These are phyloP conservation scores for Fusarium solani-melongenae DNA, from an alignment of 2,329 filamentous ascomycete genomes.

Conservation along the genomic window DNA sequence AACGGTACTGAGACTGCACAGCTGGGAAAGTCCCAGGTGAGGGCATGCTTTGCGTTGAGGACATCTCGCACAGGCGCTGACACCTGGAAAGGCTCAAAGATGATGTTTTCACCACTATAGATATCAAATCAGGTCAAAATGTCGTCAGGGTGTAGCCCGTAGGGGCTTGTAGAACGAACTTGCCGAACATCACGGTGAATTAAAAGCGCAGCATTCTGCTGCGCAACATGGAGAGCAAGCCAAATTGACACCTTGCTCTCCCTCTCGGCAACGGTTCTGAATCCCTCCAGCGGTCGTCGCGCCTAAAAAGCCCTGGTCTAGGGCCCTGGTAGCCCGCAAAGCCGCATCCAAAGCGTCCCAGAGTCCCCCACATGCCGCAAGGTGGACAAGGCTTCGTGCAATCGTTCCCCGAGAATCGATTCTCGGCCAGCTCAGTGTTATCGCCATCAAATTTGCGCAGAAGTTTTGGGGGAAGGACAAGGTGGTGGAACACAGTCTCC, in stretches of 20 bases:
- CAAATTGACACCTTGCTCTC: background rate
- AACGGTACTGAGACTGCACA: constrained; percentile 59
- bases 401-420: constrained; percentile 15
- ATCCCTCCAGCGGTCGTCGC: background rate
- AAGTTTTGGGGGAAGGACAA: constrained; percentile 38
- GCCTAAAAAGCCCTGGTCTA: constrained; percentile 6
- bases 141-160: background rate
- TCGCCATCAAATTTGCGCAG: constrained; percentile 17
- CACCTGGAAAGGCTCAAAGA: constrained; percentile 69
- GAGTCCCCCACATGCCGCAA: background rate
- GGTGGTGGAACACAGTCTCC: constrained; percentile 33
- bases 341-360: constrained; percentile 8
- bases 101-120: constrained; percentile 39
- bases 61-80: constrained; percentile 64
- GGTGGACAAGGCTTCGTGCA: constrained; percentile 6
- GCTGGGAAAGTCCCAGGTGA: constrained; percentile 72
- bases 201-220: constrained; percentile 49
- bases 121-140: background rate
- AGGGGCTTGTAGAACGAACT: background rate
- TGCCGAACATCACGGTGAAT: constrained; percentile 36
- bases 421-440: background rate
- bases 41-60: constrained; percentile 59
- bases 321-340: background rate
- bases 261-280: background rate
- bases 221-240: constrained; percentile 29